These are phyloP conservation scores for Scheffersomyces illinoinensis DNA, from an alignment of 1,139 yeast species.

Conservation along the genomic window DNA sequence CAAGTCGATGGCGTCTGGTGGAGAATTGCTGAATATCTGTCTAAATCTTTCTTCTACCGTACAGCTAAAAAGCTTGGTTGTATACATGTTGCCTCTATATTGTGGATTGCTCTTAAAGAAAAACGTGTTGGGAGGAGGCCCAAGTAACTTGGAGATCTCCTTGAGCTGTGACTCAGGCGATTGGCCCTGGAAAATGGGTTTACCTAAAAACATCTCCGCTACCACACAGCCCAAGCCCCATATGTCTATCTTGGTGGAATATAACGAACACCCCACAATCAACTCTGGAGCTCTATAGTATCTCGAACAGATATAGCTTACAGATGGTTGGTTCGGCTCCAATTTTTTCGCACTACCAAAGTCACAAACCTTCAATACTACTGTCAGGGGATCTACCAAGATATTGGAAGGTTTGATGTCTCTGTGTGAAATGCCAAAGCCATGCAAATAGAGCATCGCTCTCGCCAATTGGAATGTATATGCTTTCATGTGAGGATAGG, in stretches of 20 bases:
- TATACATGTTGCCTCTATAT: conserved; percentile 72
- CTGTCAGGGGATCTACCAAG: conserved; percentile 66
- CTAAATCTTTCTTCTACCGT: conserved; percentile 61
- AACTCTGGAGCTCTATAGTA: conserved; percentile 84
- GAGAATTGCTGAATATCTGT: conserved; percentile 69
- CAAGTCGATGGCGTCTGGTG: conserved; percentile 69
- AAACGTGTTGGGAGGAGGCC: conserved; percentile 74
- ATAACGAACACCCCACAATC: conserved; percentile 73
- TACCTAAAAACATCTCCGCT: conserved; percentile 82
- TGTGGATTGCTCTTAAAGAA: conserved; percentile 73
- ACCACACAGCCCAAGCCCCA: conserved; percentile 88
- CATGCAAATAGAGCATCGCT: conserved; percentile 80
- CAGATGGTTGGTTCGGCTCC: conserved; percentile 73
- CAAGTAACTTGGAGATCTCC: conserved; percentile 74
- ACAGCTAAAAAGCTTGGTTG: conserved; percentile 66
- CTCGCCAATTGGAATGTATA: conserved; percentile 80
- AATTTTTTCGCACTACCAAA: conserved; percentile 80
- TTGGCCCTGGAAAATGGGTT: conserved; percentile 80
- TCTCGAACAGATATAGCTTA: conserved; percentile 76
- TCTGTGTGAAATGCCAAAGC: conserved; percentile 77
- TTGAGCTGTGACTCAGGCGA: conserved; percentile 72
- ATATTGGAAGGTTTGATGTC: conserved; percentile 83
- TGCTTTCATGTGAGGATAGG: conserved; percentile 72
- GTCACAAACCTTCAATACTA: conserved; percentile 73
- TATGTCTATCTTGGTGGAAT: conserved; percentile 76